A percentile compares a stretch with the other conserved stretches of the same genome.
These are phyloP conservation scores for Brassica carinata DNA, from an alignment of 345 rosid species.

Conservation along the genomic window DNA sequence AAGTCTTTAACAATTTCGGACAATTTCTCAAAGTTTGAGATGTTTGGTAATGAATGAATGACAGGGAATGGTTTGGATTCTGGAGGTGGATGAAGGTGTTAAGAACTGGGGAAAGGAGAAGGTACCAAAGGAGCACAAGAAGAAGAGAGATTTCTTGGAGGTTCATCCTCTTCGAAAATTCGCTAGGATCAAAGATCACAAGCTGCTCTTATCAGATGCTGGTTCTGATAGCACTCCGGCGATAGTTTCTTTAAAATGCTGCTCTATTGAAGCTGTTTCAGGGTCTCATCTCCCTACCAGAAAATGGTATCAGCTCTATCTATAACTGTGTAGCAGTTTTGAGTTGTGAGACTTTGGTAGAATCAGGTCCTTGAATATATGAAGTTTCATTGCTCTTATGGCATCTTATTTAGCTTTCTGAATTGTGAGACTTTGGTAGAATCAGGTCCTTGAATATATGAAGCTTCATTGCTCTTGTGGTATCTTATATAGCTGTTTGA, in stretches of 20 bases:
- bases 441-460: too few relatives aligned
- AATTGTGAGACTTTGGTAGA: background rate
- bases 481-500: background rate
- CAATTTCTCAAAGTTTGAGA: background rate
- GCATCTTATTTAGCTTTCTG: background rate
- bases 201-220: slow-evolving; percentile 51
- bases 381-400: background rate
- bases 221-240: slow-evolving; percentile 49
- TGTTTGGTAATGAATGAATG: background rate
- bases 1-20: background rate
- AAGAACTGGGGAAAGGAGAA: slow-evolving; percentile 48
- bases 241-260: slow-evolving; percentile 54
- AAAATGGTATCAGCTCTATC: slow-evolving; percentile 66
- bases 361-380: slow-evolving; percentile 1
- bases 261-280: slow-evolving; percentile 81
- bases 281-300: slow-evolving; percentile 63
- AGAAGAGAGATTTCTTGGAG: slow-evolving; percentile 60
- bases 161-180: slow-evolving; percentile 63
- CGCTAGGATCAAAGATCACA: slow-evolving; percentile 60
- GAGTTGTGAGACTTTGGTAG: background rate
- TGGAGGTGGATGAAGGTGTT: slow-evolving; percentile 66
- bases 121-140: slow-evolving; percentile 58
- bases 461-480: too few relatives aligned
- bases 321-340: background rate
- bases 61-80: slow-evolving; percentile 86